phyloP scores from a whole-genome alignment of 2,329 filamentous ascomycete species.

The Colletotrichum sp. region DNA sequence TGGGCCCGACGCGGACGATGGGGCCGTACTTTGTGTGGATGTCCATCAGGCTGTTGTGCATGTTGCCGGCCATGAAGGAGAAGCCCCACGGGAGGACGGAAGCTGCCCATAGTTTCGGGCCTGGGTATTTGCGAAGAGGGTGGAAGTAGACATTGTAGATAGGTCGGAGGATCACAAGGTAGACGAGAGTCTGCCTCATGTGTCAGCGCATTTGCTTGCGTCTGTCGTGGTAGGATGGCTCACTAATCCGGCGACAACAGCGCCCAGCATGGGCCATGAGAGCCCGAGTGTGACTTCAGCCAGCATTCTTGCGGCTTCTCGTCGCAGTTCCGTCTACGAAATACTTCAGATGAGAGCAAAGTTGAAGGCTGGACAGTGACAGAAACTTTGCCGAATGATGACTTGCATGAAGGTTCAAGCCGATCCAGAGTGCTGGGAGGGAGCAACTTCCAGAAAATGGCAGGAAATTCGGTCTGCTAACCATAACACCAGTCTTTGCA shows the following conservation, averaged over 20 bases:
- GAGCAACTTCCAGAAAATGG: background rate
- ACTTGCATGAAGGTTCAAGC: background rate
- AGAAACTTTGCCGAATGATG: background rate
- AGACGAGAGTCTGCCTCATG: background rate
- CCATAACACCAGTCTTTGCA: background rate
- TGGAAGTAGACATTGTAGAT: background rate
- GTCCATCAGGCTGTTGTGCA: background rate
- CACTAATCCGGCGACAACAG: background rate
- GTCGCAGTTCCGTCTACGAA: background rate
- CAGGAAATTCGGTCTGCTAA: background rate
- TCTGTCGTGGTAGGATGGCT: background rate
- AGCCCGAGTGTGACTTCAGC: background rate
- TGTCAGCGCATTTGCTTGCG: too few relatives aligned
- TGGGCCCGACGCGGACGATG: slow-evolving; percentile 44
- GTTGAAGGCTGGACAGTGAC: background rate
- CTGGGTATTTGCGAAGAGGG: background rate
- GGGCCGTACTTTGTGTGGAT: slow-evolving; percentile 25
- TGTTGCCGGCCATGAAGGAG: background rate
- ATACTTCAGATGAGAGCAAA: background rate
- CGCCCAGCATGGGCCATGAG: background rate
- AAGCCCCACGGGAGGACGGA: background rate
- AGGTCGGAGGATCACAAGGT: background rate
- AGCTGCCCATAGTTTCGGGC: slow-evolving; percentile 23
- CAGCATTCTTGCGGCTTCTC: background rate
- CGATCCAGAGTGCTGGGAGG: background rate